Percentiles rank a stretch among this genome's conserved stretches.
phyloP scores from a whole-genome alignment of 2,329 filamentous ascomycete species.

The Penicillium capsulatum region DNA sequence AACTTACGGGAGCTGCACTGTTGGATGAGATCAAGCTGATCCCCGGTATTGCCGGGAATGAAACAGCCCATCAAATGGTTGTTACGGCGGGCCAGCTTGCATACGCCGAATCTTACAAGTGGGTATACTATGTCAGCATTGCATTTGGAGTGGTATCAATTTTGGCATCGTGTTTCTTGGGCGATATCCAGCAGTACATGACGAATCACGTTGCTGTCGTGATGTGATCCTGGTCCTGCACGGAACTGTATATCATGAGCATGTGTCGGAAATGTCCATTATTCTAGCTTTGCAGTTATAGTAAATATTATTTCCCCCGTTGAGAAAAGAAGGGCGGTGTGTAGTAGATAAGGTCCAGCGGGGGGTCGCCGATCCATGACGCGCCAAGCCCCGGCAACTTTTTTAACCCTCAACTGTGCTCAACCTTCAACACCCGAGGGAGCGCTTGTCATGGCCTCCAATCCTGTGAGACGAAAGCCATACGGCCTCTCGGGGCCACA shows the following conservation, averaged over 20 bases:
- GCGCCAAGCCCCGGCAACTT: constrained; percentile 24
- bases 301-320: background rate
- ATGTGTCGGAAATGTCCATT: too few species aligned
- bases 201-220: constrained; percentile 56
- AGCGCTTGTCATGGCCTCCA: constrained; percentile 31
- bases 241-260: too few species aligned
- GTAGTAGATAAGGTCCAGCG: constrained; percentile 1
- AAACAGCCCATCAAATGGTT: constrained; percentile 50
- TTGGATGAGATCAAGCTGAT: constrained; percentile 47
- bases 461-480: constrained; percentile 34
- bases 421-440: constrained; percentile 7
- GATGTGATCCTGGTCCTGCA: constrained; percentile 35
- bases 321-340: too few species aligned
- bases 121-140: constrained; percentile 60
- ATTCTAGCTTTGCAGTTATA: too few species aligned
- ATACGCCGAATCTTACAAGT: constrained; percentile 57
- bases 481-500: constrained; percentile 14
- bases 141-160: constrained; percentile 57
- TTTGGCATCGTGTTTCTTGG: constrained; percentile 56
- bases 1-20: constrained; percentile 52
- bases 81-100: constrained; percentile 54
- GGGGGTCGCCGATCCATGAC: constrained; percentile 20
- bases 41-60: constrained; percentile 52
- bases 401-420: constrained; percentile 12
- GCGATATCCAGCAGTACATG: constrained; percentile 57